Evolutionary conservation across 2,329 filamentous ascomycete species (phyloP).

Genomic region (Fusarium sp.): DNA sequence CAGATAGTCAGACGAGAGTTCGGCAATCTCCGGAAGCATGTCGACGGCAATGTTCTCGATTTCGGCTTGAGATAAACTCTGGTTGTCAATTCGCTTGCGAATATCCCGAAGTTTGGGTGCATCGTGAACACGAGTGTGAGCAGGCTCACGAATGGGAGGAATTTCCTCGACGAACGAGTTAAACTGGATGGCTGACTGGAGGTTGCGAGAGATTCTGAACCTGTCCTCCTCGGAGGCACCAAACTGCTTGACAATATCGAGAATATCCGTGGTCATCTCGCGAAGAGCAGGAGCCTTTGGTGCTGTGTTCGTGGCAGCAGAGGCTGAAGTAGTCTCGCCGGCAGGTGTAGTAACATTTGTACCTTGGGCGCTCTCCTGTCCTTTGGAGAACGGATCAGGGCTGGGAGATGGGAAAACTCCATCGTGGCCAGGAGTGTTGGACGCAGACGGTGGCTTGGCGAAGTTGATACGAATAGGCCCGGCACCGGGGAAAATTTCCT

Average conservation of each 20-base stretch:
- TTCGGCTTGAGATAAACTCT: constrained; percentile 83
- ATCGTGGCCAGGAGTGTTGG: constrained; percentile 88
- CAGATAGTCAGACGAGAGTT: constrained; percentile 93
- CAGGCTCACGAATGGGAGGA: constrained; percentile 87
- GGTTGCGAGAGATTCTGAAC: constrained; percentile 74
- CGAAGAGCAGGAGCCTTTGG: constrained; percentile 77
- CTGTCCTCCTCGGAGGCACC: constrained; percentile 85
- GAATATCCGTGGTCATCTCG: constrained; percentile 84
- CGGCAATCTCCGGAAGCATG: constrained; percentile 97
- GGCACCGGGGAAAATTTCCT: constrained; percentile 97
- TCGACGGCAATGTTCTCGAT: constrained; percentile 92
- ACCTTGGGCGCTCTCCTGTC: constrained; percentile 57
- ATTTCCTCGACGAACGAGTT: constrained; percentile 83
- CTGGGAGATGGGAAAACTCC: constrained; percentile 91
- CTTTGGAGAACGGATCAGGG: constrained; percentile 81
- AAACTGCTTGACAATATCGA: constrained; percentile 87
- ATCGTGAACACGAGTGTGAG: constrained; percentile 89
- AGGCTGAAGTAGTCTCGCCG: constrained; percentile 52
- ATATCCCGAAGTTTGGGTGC: constrained; percentile 95
- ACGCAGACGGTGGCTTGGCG: constrained; percentile 92
- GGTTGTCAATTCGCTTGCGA: constrained; percentile 96
- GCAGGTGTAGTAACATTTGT: constrained; percentile 45
- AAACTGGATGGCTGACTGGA: constrained; percentile 82
- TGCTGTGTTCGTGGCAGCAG: constrained; percentile 54
- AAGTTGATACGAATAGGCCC: constrained; percentile 96